Evolutionary conservation across 768 basidiomycete species (phyloP), one percentile per base, ranked within the genome.

Genomic region (Termitomyces sp.): DNA sequence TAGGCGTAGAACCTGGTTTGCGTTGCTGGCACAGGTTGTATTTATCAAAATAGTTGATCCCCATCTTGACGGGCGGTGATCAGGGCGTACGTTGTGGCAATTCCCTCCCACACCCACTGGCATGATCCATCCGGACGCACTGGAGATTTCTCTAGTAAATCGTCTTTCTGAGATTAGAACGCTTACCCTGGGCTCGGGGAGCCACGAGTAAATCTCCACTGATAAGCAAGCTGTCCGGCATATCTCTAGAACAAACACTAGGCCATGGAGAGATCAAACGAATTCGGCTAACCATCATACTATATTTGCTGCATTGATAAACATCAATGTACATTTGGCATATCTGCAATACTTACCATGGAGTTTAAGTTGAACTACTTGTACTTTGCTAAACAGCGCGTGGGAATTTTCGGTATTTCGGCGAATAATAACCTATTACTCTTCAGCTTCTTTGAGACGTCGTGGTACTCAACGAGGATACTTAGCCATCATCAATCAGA

Each of bases 1-100:
- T 22, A 51, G 51, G 46, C 17, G 12, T 49, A 12, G 8, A 50
- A 53, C 34, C 41, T 45, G 21, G 43, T 32, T 32, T 10, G 24
- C 28, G 30, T 53, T 12, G 19, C 14, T 38, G 32, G 9, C 30
- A 41, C 32, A 24, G 34, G 15, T 51, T 37, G 49, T 43, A 42
- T 55, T 53, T 55, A 53, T 53, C 30, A 26, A 37, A n/a, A n/a
- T 7, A 22, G 32, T 26, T 38, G 38, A 55, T 55, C 51, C 43
- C 32, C 49, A 44, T 47, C 32, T 19, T 37, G 49, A 34, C 28
- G 12, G 9, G 38, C 28, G 28, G 28, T 7, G 24, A 15, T 46
- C 22, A 5, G n/a, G n/a, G 17, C 15, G 40, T 41, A 41, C 26
- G 4, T 41, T 35, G 21, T 48, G 21, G 21, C 14, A 45, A 24